Evolutionary conservation across 2,329 filamentous ascomycete species (phyloP), one percentile per base, ranked within the genome.

Genomic region (Cytospora piceicola): DNA sequence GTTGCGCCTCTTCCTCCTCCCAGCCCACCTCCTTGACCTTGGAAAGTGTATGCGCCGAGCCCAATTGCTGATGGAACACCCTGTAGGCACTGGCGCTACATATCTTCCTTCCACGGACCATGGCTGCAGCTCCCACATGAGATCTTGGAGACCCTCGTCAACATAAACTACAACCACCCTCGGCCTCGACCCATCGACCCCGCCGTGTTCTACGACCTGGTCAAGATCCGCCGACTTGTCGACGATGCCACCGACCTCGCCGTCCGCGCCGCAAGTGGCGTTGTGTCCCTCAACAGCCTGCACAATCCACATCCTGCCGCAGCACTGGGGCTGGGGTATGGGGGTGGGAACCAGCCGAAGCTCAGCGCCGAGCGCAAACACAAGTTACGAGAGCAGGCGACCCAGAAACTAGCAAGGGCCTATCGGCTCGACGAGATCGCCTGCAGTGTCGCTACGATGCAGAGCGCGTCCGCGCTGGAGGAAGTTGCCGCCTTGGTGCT

Each of bases 391-490:
- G 90, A 94, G 76, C 88, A 93, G 75, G 92, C 92, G 12, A 91
- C 89, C 51, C 89, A 90, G 75, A 90, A 92, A 77, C 82, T 96
- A 67, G 88, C 88, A 57, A 86, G 88, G 71, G 92, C 92, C 52
- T 96, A 94, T 75, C 87, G 88, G 65, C 78, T 94, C 49, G 91
- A 96, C 75, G 92, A 96, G 78, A 92, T 94, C 68, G 91, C 90
- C 15, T 90, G 90, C 58, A 94, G 90, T 72, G 90, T 94, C 53
- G 91, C 90, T 39, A 92, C 89, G 0, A 95, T 94, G 91, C 91
- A 94, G 78, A 88, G 88, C 63, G 88, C 91, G 1, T 91, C 90
- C 22, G 87, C 90, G 0, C 79, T 96, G 15, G 91, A 95, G 71
- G 90, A 92, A 66, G 89, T 95, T 3, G 91, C 90, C 2, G 82